These are phyloP conservation scores for Fomitopsis palustris DNA, from an alignment of 1,284 basidiomycete species.

Conservation along the genomic window DNA sequence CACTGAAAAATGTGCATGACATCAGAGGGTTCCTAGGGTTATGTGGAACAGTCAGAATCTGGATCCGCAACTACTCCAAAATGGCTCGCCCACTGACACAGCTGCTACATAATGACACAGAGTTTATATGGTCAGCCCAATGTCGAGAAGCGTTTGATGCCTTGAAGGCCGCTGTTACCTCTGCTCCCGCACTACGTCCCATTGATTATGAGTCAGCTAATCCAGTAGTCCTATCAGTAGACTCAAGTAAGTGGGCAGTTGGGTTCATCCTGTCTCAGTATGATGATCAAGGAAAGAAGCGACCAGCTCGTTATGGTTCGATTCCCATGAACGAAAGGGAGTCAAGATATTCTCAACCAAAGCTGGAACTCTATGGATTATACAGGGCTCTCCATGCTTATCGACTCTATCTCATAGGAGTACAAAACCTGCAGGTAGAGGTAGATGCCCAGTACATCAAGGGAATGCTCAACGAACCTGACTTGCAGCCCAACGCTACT, in stretches of 20 bases:
- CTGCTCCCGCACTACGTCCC: conserved; percentile 29
- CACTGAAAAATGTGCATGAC: conserved; percentile 16
- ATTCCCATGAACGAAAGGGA: conserved; percentile 28
- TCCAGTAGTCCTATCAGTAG: not conserved
- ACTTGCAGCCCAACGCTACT: conserved; percentile 29
- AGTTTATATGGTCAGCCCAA: conserved; percentile 13
- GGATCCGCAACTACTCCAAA: conserved; percentile 26
- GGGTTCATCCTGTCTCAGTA: not conserved
- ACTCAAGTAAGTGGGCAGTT: not conserved
- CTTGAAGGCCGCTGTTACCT: not conserved
- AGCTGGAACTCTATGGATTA: conserved; percentile 29
- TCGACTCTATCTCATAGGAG: conserved; percentile 31
- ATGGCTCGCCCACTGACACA: conserved; percentile 17
- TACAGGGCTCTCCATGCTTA: conserved; percentile 29
- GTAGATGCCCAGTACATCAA: conserved; percentile 25
- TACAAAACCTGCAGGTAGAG: conserved; percentile 33
- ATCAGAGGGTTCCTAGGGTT: conserved; percentile 24
- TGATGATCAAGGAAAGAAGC: not conserved
- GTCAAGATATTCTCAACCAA: conserved; percentile 25
- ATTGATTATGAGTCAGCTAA: conserved; percentile 7
- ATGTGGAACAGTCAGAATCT: conserved; percentile 25
- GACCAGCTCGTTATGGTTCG: not conserved
- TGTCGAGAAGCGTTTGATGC: conserved; percentile 15
- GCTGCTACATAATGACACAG: conserved; percentile 17
- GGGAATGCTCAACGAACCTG: conserved; percentile 22